phyloP scores from a whole-genome alignment of 139 green algal genomes.

The Tetraselmis chui region DNA sequence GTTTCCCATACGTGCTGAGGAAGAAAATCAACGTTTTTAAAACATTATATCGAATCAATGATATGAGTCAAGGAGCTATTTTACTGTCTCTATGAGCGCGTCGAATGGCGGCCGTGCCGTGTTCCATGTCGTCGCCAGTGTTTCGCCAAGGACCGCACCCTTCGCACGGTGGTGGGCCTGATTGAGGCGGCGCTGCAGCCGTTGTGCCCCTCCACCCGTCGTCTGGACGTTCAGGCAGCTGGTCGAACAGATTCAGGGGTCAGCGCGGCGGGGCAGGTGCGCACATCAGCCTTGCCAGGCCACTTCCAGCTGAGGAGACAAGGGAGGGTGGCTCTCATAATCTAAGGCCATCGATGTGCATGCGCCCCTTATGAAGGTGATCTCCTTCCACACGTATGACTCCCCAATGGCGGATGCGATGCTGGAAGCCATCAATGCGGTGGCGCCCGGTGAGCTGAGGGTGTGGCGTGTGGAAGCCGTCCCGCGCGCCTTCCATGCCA shows the following conservation, averaged over 20 bases:
- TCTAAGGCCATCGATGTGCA: background rate
- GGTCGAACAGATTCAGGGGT: background rate
- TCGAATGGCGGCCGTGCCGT: too few species aligned
- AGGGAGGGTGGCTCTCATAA: too few species aligned
- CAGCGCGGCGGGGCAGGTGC: background rate
- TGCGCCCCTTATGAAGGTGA: conserved; percentile 8
- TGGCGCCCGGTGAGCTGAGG: background rate
- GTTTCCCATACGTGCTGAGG: too few species aligned
- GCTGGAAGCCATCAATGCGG: background rate
- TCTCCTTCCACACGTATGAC: conserved; percentile 29
- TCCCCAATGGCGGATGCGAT: background rate
- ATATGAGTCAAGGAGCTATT: too few species aligned
- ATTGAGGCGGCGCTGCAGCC: conserved; percentile 7
- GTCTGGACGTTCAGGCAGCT: background rate
- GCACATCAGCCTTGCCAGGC: background rate
- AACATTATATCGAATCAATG: too few species aligned
- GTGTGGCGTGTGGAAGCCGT: conserved; percentile 5
- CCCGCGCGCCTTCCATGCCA: conserved; percentile 34
- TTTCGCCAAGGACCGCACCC: conserved; percentile 12
- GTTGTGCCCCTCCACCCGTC: background rate
- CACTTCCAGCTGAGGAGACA: too few species aligned
- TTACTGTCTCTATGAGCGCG: too few species aligned
- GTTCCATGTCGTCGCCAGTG: too few species aligned
- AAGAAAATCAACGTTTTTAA: too few species aligned
- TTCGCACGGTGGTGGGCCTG: conserved; percentile 8